Conservation (phyloP, 352 stramenopile genomes). For the Globisporangium cederbergense region DNA sequence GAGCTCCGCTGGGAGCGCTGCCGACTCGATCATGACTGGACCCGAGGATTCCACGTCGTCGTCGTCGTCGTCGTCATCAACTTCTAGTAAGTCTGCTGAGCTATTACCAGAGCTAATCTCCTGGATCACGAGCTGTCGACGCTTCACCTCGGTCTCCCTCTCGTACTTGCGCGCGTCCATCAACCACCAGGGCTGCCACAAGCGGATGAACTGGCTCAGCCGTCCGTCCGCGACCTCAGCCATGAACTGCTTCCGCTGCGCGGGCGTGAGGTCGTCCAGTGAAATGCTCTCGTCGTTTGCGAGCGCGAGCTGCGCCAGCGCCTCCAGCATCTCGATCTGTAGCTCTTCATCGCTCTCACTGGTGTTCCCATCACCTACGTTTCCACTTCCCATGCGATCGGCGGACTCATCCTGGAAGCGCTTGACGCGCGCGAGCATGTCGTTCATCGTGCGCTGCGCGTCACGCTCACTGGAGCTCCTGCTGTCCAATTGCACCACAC, state of each 20-base stretch:
- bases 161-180: conserved; percentile 43
- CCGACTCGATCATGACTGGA: conserved; percentile 28
- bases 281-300: conserved; percentile 48
- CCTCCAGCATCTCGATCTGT: conserved; percentile 21
- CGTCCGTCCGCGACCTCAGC: conserved; percentile 57
- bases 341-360: conserved; percentile 26
- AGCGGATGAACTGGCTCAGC: conserved; percentile 54
- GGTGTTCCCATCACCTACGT: background rate
- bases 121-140: conserved; percentile 47
- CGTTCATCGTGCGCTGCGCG: conserved; percentile 33
- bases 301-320: conserved; percentile 47
- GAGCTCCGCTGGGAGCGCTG: conserved; percentile 39
- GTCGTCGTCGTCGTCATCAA: background rate
- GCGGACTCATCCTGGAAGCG: conserved; percentile 48
- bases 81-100: background rate
- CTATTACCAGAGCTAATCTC: conserved; percentile 22
- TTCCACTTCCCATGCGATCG: background rate
- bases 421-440: conserved; percentile 48
- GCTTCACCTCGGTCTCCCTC: conserved; percentile 36
- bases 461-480: conserved; percentile 20
- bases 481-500: conserved; percentile 44
- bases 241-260: conserved; percentile 61
- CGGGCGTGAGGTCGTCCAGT: conserved; percentile 53
- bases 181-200: conserved; percentile 79
- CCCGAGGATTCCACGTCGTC: conserved; percentile 10